phyloP scores from a whole-genome alignment of 345 rosid species.

The Lepidium aucheri region DNA sequence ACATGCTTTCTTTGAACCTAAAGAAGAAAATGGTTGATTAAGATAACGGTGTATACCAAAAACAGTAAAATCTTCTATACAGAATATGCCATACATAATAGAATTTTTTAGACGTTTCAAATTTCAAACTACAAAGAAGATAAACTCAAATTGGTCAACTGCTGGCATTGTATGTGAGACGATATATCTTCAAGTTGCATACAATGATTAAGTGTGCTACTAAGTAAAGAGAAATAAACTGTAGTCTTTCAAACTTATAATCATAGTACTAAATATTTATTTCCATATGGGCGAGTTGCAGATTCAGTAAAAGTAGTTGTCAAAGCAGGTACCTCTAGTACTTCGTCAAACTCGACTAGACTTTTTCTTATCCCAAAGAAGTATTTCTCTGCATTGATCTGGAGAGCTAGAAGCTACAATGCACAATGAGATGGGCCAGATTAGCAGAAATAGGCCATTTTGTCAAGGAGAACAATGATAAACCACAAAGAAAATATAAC shows the following conservation, averaged over 20 bases:
- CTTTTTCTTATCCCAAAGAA: conserved; percentile 85
- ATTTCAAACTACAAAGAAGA: not conserved
- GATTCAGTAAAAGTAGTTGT: not conserved
- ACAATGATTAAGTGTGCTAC: not conserved
- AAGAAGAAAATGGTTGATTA: conserved; percentile 11
- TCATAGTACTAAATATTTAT: not conserved
- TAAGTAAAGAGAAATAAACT: not conserved
- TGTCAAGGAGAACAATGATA: not conserved
- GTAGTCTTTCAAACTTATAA: not conserved
- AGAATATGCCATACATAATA: not conserved
- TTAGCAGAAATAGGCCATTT: conserved; percentile 8
- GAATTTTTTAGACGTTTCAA: no score
- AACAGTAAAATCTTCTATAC: not conserved
- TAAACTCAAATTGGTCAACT: not conserved
- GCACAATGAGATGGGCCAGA: conserved; percentile 5
- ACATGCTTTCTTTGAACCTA: conserved; percentile 99
- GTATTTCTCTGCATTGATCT: conserved; percentile 90
- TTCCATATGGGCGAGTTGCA: not conserved
- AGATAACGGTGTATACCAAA: not conserved
- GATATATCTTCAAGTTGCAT: not conserved
- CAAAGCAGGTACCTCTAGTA: conserved; percentile 56
- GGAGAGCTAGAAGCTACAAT: conserved; percentile 72
- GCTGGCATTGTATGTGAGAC: not conserved
- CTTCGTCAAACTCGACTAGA: conserved; percentile 97
- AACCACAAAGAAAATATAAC: not conserved